Conservation (phyloP, 192 early-diverging fungal species). For the Coemansia sp. region DNA sequence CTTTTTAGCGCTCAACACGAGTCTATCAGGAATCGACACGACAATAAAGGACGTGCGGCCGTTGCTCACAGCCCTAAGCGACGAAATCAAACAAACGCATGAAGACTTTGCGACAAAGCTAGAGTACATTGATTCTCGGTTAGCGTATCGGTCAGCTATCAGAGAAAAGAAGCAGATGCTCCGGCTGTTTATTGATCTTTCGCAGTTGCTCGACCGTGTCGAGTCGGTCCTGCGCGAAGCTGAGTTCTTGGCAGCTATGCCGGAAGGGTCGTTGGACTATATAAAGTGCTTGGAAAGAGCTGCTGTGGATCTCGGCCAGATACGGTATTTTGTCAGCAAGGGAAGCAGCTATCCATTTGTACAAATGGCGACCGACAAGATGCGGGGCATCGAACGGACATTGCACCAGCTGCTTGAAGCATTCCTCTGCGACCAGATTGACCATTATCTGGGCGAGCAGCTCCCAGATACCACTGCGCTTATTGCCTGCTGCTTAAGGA, state of each 20-base stretch:
- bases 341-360: constrained; percentile 26
- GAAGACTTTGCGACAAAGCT: constrained; percentile 18
- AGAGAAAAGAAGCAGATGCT: constrained; percentile 39
- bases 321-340: constrained; percentile 34
- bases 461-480: neutral
- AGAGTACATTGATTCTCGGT: constrained; percentile 23
- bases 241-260: neutral
- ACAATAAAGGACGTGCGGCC: constrained; percentile 12
- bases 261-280: constrained; percentile 13
- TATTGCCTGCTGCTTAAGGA: constrained; percentile 32
- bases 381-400: constrained; percentile 12
- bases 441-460: constrained; percentile 4
- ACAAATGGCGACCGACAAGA: constrained; percentile 13
- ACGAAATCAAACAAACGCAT: constrained; percentile 11
- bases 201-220: constrained; percentile 31
- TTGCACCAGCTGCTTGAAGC: constrained; percentile 22
- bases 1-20: constrained; percentile 43
- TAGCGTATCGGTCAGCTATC: constrained; percentile 27
- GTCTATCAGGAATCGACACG: constrained; percentile 30
- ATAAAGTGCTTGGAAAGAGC: constrained; percentile 42
- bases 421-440: constrained; percentile 12
- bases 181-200: constrained; percentile 39
- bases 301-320: constrained; percentile 37
- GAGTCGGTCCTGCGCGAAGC: constrained; percentile 20
- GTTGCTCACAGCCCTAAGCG: constrained; percentile 11